phyloP scores from a whole-genome alignment of 257 asterid species.

The Solanum etuberosum region DNA sequence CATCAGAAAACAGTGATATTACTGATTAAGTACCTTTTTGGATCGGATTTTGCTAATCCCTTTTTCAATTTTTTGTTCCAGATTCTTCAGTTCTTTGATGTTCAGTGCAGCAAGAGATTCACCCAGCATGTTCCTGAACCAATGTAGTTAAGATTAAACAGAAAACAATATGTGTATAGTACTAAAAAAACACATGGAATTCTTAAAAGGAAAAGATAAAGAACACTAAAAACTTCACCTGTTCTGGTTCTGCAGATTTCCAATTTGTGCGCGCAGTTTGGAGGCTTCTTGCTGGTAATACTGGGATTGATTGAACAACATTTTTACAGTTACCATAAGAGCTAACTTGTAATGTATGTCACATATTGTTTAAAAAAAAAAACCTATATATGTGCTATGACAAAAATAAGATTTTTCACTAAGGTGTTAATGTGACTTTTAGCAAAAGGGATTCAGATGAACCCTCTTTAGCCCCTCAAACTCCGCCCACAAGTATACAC shows the following conservation, averaged over 20 bases:
- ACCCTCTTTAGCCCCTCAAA: not conserved
- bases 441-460: not conserved
- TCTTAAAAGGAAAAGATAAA: not conserved
- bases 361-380: not conserved
- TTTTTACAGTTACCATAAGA: not conserved
- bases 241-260: conserved; percentile 67
- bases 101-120: conserved; percentile 47
- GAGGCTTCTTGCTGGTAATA: conserved; percentile 88
- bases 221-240: conserved; percentile 21
- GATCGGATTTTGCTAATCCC: conserved; percentile 66
- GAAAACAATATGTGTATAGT: not conserved
- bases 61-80: conserved; percentile 60
- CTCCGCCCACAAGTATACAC: not conserved
- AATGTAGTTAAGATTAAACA: not conserved
- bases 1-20: not conserved
- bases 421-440: not conserved
- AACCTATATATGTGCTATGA: not conserved
- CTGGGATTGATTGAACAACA: conserved; percentile 20
- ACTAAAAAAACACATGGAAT: not conserved
- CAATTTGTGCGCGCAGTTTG: conserved; percentile 64
- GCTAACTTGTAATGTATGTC: not conserved
- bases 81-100: conserved; percentile 51
- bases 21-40: conserved; percentile 40
- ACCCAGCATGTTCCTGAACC: conserved; percentile 62
- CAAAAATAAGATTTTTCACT: not conserved